Evolutionary conservation across 148 eudicot species (phyloP).

Genomic region (Chenopodium suecicum): DNA sequence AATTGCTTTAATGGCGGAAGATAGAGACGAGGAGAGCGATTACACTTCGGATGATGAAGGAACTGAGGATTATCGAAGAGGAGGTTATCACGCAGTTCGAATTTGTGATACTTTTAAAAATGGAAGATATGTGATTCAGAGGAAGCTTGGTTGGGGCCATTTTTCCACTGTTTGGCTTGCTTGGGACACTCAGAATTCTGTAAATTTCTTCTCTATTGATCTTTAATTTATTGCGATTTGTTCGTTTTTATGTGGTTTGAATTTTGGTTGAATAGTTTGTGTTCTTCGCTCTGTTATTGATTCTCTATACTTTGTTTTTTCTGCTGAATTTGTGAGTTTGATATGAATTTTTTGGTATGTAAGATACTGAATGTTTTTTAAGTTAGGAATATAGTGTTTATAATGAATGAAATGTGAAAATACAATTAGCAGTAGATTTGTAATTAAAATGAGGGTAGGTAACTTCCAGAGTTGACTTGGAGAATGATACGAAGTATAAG

Average conservation of each 20-base stretch:
- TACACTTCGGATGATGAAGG: slow-evolving; percentile 58
- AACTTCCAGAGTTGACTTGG: not conserved
- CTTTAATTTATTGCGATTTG: not conserved
- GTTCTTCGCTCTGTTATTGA: not conserved
- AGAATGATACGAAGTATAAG: not conserved
- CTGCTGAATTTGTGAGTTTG: not conserved
- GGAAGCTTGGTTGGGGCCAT: slow-evolving; percentile 93
- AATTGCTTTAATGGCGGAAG: slow-evolving; percentile 22
- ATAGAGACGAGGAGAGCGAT: slow-evolving; percentile 34
- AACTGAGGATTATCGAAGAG: slow-evolving; percentile 44
- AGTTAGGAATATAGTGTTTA: not conserved
- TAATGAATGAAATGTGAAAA: not conserved
- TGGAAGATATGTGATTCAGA: slow-evolving; percentile 67
- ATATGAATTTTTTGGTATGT: not conserved
- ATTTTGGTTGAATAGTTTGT: not conserved
- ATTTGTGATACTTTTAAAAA: slow-evolving; percentile 65
- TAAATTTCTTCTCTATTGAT: slow-evolving; percentile 24
- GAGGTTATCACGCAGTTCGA: slow-evolving; percentile 69
- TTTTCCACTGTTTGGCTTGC: slow-evolving; percentile 96
- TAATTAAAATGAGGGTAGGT: not conserved
- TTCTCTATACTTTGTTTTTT: not conserved
- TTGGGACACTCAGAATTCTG: slow-evolving; percentile 65
- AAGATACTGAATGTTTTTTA: too few species aligned
- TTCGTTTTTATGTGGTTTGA: not conserved
- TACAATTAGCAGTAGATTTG: not conserved